Evolutionary conservation across 371 early-diverging fungal species (phyloP).

Genomic region (Smittium mucronatum): DNA sequence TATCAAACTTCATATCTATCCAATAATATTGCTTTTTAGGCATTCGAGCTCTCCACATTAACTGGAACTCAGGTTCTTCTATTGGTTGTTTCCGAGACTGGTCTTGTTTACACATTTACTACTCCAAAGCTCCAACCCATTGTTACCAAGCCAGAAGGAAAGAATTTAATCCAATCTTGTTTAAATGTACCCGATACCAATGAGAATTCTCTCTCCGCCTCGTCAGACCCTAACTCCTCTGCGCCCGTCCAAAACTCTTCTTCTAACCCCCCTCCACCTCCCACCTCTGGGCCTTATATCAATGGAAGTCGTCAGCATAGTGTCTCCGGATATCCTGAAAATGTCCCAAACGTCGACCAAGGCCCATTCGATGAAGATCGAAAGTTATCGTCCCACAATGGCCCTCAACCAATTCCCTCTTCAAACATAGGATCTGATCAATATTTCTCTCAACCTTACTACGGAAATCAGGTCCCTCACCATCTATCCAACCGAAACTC

Average conservation of each 20-base stretch:
- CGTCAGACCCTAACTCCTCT: neutral
- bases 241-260: neutral
- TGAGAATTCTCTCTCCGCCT: conserved; percentile 12
- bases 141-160: conserved; percentile 85
- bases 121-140: conserved; percentile 93
- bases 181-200: conserved; percentile 67
- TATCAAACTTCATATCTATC: too few species aligned
- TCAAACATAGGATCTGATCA: neutral
- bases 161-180: conserved; percentile 88
- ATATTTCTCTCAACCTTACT: neutral
- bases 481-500: neutral
- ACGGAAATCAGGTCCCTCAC: neutral
- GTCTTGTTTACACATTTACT: conserved; percentile 96
- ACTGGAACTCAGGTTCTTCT: conserved; percentile 96
- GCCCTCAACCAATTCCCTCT: neutral
- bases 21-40: conserved; percentile 39
- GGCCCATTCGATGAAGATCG: neutral
- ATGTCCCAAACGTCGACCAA: neutral
- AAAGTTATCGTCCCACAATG: neutral
- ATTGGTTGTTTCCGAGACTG: conserved; percentile 92
- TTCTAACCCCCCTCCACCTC: neutral
- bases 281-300: neutral
- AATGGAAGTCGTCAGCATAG: neutral
- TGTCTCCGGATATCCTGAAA: neutral
- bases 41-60: conserved; percentile 88